Evolutionary conservation across 306 rosid genomes (phyloP), one percentile per base, ranked within the genome.

Genomic region (Medicago arabica): DNA sequence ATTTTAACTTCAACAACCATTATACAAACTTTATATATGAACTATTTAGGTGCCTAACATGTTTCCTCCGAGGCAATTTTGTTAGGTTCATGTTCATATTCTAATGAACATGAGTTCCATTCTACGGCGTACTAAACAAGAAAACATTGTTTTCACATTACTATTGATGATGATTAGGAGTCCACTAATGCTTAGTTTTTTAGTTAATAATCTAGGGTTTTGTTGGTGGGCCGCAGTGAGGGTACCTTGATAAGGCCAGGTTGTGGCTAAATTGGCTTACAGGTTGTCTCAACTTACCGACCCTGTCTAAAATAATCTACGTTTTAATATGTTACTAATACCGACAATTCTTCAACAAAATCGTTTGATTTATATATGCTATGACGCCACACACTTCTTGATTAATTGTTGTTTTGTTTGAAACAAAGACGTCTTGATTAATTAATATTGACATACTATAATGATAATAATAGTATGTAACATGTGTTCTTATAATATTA

Each of bases 261-360:
- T 74, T 83, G 83, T 54, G 69, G 69, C 78, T 75, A 75, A 70
- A 79, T 69, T 75, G 83, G 78, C 50, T 55, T 70, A 75, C 81
- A 83, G 78, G 81, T 78, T 78, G 81, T 77, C 75, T 69, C 59
- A 78, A 83, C 80, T 47, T 83, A 83, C 80, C 80, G 43, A 74
- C 80, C 57, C 63, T 74, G 83, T 78, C 83, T 60, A 49, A 67
- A 78, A 73, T 78, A 40, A 82, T 72, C 47, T 38, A 36, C n/a
- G 17, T 11, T 51, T 57, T 77, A 39, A 18, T 50, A 59, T 19
- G 12, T 77, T 77, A 57, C 40, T 72, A 61, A 61, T 60, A 74
- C 80, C 80, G 75, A 78, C 77, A 72, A 28, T 78, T 60, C 66
- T 76, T 70, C 74, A 41, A 81, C 69, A 17, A 7, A 23, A 12